Conservation (phyloP, 2,329 filamentous ascomycete species). For the Fusarium sp. region DNA sequence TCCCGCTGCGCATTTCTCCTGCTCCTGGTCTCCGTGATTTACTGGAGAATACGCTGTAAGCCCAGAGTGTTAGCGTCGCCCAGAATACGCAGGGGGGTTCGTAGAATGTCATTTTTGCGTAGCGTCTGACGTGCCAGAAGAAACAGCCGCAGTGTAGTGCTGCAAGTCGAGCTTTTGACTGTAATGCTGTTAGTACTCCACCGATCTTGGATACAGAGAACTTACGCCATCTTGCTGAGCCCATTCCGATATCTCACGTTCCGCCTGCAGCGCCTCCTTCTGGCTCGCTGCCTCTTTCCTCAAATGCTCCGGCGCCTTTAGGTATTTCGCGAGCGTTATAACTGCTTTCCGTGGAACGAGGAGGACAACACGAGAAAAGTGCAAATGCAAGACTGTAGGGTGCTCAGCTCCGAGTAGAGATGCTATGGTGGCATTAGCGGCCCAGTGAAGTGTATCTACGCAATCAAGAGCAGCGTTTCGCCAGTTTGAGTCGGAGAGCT, state of each 20-base stretch:
- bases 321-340: constrained; percentile 53
- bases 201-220: accelerated
- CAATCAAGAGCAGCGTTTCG: constrained; percentile 59
- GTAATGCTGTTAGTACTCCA: background rate
- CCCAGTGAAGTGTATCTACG: constrained; percentile 69
- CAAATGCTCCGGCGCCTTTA: background rate
- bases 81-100: constrained; percentile 54
- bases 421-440: constrained; percentile 64
- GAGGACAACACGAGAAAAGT: constrained; percentile 64
- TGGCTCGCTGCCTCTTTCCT: constrained; percentile 24
- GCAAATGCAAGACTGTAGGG: constrained; percentile 66
- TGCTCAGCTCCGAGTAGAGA: constrained; percentile 63
- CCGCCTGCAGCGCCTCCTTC: constrained; percentile 35
- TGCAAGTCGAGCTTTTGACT: constrained; percentile 59
- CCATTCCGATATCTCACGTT: constrained; percentile 51
- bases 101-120: constrained; percentile 55
- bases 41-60: constrained; percentile 48
- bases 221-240: constrained; percentile 46
- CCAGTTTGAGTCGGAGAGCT: constrained; percentile 47
- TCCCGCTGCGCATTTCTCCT: constrained; percentile 4
- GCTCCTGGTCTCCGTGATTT: background rate
- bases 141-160: constrained; percentile 58
- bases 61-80: constrained; percentile 55
- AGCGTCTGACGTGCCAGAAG: constrained; percentile 60
- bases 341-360: constrained; percentile 62